Evolutionary conservation across 228 moss, liverwort and hornwort genomes (phyloP), one percentile per base, ranked within the genome.

Genomic region (Sphagnum magellanicum): DNA sequence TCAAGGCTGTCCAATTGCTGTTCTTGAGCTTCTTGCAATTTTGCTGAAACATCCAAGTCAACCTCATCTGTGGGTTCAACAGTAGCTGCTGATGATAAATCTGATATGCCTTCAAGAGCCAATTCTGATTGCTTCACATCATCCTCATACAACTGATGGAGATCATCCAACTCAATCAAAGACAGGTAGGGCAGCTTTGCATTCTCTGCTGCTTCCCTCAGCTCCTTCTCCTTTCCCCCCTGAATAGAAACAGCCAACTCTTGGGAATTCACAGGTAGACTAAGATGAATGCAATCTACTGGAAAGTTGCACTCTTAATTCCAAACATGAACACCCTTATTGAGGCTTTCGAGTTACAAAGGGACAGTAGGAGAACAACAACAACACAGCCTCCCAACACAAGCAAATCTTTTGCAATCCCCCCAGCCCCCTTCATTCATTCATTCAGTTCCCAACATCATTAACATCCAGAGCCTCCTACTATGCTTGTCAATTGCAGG

Each of bases 121-220:
- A 71, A 62, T 71, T 92, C 95, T 50, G 84, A 81, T 17, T 89
- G 73, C 73, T 79, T 81, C 65, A 77, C 59, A 50, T 78, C 68
- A n/a, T 84, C 84, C 81, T 91, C 88, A 50, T 88, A 88, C 8
- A 74, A 70, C 68, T 88, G 79, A 61, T 92, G 97, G 49, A 89
- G 68, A 16, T 84, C 85, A 69, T 98, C 91, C 70, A 93, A 77
- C 79, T 90, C 88, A 50, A 93, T 83, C 64, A 91, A 80, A 14
- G 93, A 83, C 75, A 68, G 71, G 78, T 79, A 87, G 8, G 85
- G 91, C 63, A 84, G 53, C 77, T 93, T 97, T 81, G 88, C 88
- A 60, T 74, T 81, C 71, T 87, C 93, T 49, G 87, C 84, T n/a
- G 70, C 68, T 70, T 89, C 93, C 52, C 77, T 72, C 52, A 81